phyloP scores from a whole-genome alignment of 805 yeast genomes.

The Candida germanica region DNA sequence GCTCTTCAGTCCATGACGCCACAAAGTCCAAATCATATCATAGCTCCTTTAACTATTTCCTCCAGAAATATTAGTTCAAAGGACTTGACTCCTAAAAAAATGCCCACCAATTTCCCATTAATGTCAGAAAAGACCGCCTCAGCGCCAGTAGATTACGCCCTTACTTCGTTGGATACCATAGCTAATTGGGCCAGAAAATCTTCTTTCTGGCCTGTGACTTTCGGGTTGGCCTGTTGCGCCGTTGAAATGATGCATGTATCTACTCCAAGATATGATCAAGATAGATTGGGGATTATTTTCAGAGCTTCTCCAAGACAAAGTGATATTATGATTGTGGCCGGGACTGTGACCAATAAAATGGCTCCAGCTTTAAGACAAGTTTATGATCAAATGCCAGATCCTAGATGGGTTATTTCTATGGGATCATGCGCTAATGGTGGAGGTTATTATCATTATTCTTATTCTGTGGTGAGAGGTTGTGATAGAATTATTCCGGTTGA shows the following conservation, averaged over 20 bases:
- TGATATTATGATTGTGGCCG: constrained; percentile 90
- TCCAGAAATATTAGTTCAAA: constrained; percentile 17
- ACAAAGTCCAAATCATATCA: not conserved
- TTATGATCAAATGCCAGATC: constrained; percentile 92
- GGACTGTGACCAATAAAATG: constrained; percentile 88
- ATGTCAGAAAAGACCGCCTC: constrained; percentile 56
- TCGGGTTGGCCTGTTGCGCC: constrained; percentile 91
- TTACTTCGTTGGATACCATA: constrained; percentile 76
- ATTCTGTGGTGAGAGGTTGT: constrained; percentile 86
- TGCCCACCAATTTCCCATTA: constrained; percentile 70
- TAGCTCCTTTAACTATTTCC: too few species aligned
- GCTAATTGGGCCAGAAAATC: constrained; percentile 92
- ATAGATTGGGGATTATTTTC: constrained; percentile 87
- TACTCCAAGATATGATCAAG: constrained; percentile 88
- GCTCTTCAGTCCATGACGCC: not conserved
- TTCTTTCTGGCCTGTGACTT: constrained; percentile 90
- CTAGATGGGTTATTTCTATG: constrained; percentile 93
- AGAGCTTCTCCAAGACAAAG: constrained; percentile 93
- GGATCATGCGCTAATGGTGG: constrained; percentile 95
- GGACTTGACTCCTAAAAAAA: constrained; percentile 46
- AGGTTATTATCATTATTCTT: constrained; percentile 87
- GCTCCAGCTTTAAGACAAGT: constrained; percentile 92
- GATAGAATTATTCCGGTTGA: constrained; percentile 88
- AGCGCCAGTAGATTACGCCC: constrained; percentile 71
- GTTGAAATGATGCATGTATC: constrained; percentile 95